Conservation (phyloP, 495 filamentous ascomycete species). For the Xylaria telfairii region DNA sequence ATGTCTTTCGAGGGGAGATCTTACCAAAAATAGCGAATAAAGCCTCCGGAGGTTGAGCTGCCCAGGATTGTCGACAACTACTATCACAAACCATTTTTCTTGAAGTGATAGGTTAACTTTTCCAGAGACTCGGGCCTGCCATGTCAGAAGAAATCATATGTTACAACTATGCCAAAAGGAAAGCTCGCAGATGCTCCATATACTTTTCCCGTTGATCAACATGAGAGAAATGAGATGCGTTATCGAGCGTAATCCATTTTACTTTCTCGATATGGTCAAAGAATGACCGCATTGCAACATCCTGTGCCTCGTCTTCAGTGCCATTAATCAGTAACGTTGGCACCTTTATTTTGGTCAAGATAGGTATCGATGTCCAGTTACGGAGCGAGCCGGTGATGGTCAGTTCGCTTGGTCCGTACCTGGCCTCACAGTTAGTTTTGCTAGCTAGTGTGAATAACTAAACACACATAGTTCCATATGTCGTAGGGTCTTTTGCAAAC, state of each 20-base stretch:
- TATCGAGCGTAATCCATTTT: constrained; percentile 53
- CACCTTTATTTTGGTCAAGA: constrained; percentile 45
- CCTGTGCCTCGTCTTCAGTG: constrained; percentile 55
- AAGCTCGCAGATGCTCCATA: constrained; percentile 34
- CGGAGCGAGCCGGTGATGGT: constrained; percentile 29
- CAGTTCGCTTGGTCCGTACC: constrained; percentile 31
- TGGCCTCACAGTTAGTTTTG: background rate
- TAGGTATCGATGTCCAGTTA: constrained; percentile 31
- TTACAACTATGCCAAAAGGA: constrained; percentile 13
- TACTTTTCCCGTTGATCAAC: constrained; percentile 51
- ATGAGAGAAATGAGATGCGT: constrained; percentile 53
- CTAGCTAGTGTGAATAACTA: background rate
- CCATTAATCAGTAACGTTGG: constrained; percentile 58
- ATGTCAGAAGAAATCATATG: background rate
- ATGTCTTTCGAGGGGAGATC: no score
- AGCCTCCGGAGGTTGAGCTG: no score
- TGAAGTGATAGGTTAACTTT: no score
- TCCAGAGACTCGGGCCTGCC: background rate
- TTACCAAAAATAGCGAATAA: no score
- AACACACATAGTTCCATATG: constrained; percentile 52
- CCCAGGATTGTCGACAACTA: no score
- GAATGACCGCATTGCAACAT: constrained; percentile 50
- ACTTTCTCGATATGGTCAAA: constrained; percentile 51
- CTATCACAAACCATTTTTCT: no score
- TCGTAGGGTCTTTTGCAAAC: constrained; percentile 47